These are phyloP conservation scores for Termitomyces sp. DNA, from an alignment of 768 basidiomycete genomes.

Conservation along the genomic window DNA sequence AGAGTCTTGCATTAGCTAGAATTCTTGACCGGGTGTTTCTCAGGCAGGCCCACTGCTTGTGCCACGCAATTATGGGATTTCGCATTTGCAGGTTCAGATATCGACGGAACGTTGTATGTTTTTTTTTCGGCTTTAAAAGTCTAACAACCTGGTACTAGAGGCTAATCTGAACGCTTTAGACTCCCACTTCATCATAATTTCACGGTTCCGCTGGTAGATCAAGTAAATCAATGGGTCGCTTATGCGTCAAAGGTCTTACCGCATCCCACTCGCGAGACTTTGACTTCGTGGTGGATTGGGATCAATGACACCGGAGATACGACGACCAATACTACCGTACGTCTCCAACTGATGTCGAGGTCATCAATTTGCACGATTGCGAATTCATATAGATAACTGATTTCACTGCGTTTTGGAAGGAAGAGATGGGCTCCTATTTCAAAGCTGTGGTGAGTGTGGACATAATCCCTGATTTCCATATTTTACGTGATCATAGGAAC, in stretches of 20 bases:
- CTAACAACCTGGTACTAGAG: neutral
- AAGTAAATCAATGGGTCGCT: slow-evolving; percentile 42
- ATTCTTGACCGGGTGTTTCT: slow-evolving; percentile 46
- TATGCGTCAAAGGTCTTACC: slow-evolving; percentile 40
- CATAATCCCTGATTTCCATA: neutral
- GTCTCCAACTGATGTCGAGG: neutral
- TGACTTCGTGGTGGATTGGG: slow-evolving; percentile 54
- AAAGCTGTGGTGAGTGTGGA: slow-evolving; percentile 35
- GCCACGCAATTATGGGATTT: slow-evolving; percentile 47
- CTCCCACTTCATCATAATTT: slow-evolving; percentile 32
- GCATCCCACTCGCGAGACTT: slow-evolving; percentile 33
- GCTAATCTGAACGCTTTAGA: neutral
- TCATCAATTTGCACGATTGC: neutral
- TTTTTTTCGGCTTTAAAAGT: neutral
- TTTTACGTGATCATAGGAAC: slow-evolving; percentile 24
- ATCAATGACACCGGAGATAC: slow-evolving; percentile 55
- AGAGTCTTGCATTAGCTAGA: slow-evolving; percentile 30
- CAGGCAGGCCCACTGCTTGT: slow-evolving; percentile 37
- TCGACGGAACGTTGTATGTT: slow-evolving; percentile 29
- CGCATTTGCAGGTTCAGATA: slow-evolving; percentile 49
- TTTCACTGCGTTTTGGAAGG: slow-evolving; percentile 43
- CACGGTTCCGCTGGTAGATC: slow-evolving; percentile 39
- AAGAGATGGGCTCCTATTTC: slow-evolving; percentile 45
- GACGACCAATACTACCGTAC: slow-evolving; percentile 30
- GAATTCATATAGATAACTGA: slow-evolving; percentile 32